phyloP scores from a whole-genome alignment of 1,284 basidiomycete genomes.

The Ceratobasidium sp. region DNA sequence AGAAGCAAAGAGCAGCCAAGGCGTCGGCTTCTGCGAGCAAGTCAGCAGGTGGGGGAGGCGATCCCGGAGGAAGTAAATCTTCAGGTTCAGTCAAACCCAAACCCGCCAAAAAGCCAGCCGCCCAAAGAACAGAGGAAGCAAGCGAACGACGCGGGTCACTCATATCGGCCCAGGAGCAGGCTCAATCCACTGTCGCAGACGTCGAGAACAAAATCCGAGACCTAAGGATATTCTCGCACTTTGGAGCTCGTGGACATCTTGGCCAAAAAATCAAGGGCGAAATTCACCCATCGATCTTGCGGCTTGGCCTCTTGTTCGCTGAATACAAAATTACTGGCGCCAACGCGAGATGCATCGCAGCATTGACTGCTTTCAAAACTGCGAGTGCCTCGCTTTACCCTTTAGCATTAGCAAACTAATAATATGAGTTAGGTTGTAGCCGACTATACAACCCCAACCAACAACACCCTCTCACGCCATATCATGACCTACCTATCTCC shows the following conservation, averaged over 20 bases:
- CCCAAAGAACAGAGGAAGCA: conserved; percentile 31
- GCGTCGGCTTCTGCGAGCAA: conserved; percentile 52
- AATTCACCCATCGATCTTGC: conserved; percentile 82
- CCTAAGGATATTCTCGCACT: conserved; percentile 79
- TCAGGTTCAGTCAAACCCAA: conserved; percentile 22
- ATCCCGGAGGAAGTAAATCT: conserved; percentile 42
- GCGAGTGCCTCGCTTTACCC: conserved; percentile 59
- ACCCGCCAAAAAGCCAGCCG: conserved; percentile 15
- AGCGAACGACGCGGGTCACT: conserved; percentile 21
- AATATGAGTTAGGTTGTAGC: conserved; percentile 73
- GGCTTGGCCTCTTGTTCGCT: conserved; percentile 82
- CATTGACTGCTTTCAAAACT: conserved; percentile 82
- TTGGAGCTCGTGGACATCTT: conserved; percentile 61
- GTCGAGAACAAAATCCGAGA: conserved; percentile 33
- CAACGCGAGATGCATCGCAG: conserved; percentile 90
- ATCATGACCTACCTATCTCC: conserved; percentile 88
- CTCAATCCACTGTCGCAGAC: conserved; percentile 21
- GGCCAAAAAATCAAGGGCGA: conserved; percentile 69
- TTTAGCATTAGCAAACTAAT: background rate
- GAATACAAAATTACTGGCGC: conserved; percentile 88
- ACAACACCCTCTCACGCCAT: conserved; percentile 85
- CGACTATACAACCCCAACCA: conserved; percentile 83
- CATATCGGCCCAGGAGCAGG: background rate
- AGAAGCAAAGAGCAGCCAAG: conserved; percentile 81
- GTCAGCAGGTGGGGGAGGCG: background rate